phyloP scores from a whole-genome alignment of 148 eudicot genomes.

The Rhododendron vialii region DNA sequence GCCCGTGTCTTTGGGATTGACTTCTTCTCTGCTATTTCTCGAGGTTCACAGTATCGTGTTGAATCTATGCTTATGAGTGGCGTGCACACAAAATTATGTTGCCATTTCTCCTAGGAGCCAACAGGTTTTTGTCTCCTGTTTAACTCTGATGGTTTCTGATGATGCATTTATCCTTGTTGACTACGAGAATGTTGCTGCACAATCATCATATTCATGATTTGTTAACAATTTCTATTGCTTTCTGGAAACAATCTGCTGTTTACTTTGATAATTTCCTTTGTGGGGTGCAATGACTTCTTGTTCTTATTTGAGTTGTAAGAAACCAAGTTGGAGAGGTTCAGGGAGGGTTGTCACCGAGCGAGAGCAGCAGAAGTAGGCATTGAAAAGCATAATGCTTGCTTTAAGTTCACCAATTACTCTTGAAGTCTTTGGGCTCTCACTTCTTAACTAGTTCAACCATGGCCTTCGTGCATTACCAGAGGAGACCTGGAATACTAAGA shows the following conservation, averaged over 20 bases:
- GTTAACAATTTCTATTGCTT: not conserved
- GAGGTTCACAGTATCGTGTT: slow-evolving; percentile 99
- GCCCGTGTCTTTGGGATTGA: slow-evolving; percentile 97
- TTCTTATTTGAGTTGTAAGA: not conserved
- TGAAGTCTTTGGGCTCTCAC: not conserved
- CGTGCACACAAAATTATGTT: slow-evolving; percentile 83
- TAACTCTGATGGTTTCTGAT: not conserved
- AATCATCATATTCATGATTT: not conserved
- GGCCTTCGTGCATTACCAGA: not conserved
- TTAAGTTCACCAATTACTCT: not conserved
- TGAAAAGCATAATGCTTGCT: not conserved
- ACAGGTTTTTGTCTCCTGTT: slow-evolving; percentile 43
- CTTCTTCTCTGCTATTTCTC: slow-evolving; percentile 91
- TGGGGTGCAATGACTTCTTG: not conserved
- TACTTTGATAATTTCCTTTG: not conserved
- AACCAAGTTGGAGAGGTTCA: not conserved
- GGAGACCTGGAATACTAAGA: not conserved
- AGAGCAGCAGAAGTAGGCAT: not conserved
- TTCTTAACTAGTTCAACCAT: not conserved
- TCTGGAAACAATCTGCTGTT: not conserved
- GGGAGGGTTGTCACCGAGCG: not conserved
- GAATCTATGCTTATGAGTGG: slow-evolving; percentile 96
- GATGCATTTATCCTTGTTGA: not conserved
- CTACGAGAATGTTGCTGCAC: not conserved
- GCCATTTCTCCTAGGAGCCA: slow-evolving; percentile 81